phyloP scores from a whole-genome alignment of 441 rosid species.

The Hura crepitans region DNA sequence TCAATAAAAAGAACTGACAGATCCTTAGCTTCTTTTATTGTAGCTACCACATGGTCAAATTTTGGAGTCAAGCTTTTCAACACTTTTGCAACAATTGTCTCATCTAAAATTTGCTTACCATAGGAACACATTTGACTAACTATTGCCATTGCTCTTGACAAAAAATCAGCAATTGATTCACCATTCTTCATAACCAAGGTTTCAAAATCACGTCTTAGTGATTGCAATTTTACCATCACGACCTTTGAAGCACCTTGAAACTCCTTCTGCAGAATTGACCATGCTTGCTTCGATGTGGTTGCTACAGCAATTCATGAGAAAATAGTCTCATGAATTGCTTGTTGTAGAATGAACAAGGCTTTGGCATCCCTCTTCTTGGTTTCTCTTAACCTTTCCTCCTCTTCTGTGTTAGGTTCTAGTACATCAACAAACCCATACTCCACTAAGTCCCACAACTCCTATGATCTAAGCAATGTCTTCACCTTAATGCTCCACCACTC shows the following conservation, averaged over 20 bases:
- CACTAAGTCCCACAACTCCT: conserved; percentile 11
- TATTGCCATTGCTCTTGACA: not conserved
- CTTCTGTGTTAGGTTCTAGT: not conserved
- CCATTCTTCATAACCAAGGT: not conserved
- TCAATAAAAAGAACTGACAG: not conserved
- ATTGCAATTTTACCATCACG: not conserved
- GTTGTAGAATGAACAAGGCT: not conserved
- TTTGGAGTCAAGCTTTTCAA: too few species aligned
- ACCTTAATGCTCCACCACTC: conserved; percentile 6
- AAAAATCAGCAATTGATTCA: not conserved
- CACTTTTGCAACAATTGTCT: too few species aligned
- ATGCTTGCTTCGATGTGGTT: conserved; percentile 13
- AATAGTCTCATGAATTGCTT: not conserved
- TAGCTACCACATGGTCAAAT: too few species aligned
- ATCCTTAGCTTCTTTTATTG: too few species aligned
- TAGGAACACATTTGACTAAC: not conserved
- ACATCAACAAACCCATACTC: conserved; percentile 3
- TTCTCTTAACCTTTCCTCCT: not conserved
- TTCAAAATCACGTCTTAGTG: conserved; percentile 8
- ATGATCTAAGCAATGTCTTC: not conserved
- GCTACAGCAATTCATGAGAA: conserved; percentile 9
- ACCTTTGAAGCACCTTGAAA: conserved; percentile 7
- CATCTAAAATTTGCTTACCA: too few species aligned
- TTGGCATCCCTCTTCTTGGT: not conserved
- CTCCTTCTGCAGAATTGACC: conserved; percentile 10